A percentile compares a stretch with the other conserved stretches of the same genome.
phyloP scores from a whole-genome alignment of 108 stramenopile species.

The Skeletonema menzelii region DNA sequence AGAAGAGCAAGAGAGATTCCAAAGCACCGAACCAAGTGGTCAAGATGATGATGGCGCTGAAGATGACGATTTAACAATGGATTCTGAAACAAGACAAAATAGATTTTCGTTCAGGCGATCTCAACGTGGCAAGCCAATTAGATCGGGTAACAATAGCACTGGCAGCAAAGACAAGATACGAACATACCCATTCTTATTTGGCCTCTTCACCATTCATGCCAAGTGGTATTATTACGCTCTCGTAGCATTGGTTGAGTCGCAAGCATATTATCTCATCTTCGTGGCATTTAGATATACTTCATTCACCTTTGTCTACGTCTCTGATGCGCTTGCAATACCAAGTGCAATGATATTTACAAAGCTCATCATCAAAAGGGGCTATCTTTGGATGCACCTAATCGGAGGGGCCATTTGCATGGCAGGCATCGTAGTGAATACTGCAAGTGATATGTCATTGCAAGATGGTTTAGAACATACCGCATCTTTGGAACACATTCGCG shows the following conservation, averaged over 20 bases:
- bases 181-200: slow-evolving; percentile 30
- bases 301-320: slow-evolving; percentile 89
- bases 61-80: slow-evolving; percentile 34
- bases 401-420: slow-evolving; percentile 84
- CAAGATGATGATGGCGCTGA: slow-evolving; percentile 7
- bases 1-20: slow-evolving; percentile 16
- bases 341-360: slow-evolving; percentile 89
- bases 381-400: slow-evolving; percentile 65
- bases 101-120: slow-evolving; percentile 7
- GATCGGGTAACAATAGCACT: neutral
- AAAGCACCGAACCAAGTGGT: neutral
- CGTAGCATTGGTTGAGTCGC: slow-evolving; percentile 86
- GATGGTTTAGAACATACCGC: slow-evolving; percentile 6
- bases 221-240: slow-evolving; percentile 56
- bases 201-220: slow-evolving; percentile 43
- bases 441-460: slow-evolving; percentile 65
- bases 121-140: neutral
- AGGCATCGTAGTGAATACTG: slow-evolving; percentile 81
- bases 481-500: slow-evolving; percentile 65
- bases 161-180: slow-evolving; percentile 10
- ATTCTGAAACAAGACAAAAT: slow-evolving; percentile 10
- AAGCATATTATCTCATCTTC: slow-evolving; percentile 89
- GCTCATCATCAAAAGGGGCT: slow-evolving; percentile 67
- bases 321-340: slow-evolving; percentile 94
- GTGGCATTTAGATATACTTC: slow-evolving; percentile 91